A percentile compares a stretch with the other conserved stretches of the same genome.
These are phyloP conservation scores for Neofusicoccum kwambonambiense DNA, from an alignment of 2,329 filamentous ascomycete genomes.

Conservation along the genomic window DNA sequence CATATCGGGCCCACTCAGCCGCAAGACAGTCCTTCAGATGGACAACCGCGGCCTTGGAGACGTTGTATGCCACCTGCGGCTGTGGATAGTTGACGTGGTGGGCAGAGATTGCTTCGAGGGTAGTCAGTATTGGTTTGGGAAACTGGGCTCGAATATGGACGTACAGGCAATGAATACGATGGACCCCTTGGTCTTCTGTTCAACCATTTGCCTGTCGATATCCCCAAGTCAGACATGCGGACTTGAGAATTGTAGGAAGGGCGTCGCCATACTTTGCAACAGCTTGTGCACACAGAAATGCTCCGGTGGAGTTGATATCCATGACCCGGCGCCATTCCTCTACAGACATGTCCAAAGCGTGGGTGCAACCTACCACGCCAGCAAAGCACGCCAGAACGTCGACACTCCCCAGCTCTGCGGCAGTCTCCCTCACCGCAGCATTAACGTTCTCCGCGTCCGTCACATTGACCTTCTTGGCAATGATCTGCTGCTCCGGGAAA, in stretches of 20 bases:
- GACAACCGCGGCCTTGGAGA: constrained; percentile 66
- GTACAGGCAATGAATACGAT: constrained; percentile 63
- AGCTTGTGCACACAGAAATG: constrained; percentile 69
- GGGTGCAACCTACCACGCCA: constrained; percentile 63
- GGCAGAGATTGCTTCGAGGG: constrained; percentile 54
- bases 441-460: constrained; percentile 53
- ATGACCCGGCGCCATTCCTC: constrained; percentile 63
- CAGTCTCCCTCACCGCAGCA: constrained; percentile 39
- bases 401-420: constrained; percentile 49
- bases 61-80: constrained; percentile 71
- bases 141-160: not conserved
- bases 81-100: constrained; percentile 71
- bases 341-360: constrained; percentile 59
- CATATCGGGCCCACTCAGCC: constrained; percentile 70
- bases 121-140: not conserved
- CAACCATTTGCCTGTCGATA: constrained; percentile 50
- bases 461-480: constrained; percentile 57
- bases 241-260: not conserved
- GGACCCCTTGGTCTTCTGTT: constrained; percentile 53
- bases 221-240: not conserved
- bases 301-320: constrained; percentile 70
- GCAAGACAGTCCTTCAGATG: constrained; percentile 65
- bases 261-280: constrained; percentile 44
- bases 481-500: constrained; percentile 56
- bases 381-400: constrained; percentile 64